Percentiles rank a stretch among this genome's conserved stretches.
phyloP scores from a whole-genome alignment of 306 rosid genomes.

The Fragaria ananassa region DNA sequence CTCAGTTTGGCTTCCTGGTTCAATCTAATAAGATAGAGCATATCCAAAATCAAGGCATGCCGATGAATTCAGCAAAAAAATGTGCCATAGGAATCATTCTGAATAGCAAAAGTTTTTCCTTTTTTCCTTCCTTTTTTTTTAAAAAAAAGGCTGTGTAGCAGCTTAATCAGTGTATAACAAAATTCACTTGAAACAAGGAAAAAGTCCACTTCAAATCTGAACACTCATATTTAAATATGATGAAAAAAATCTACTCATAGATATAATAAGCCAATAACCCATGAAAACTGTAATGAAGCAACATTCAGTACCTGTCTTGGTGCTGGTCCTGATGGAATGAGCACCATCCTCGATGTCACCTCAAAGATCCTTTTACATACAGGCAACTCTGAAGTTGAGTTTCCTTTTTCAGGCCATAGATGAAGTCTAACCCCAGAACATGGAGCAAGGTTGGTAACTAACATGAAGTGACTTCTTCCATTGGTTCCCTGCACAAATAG shows the following conservation, averaged over 20 bases:
- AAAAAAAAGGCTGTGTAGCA: neutral
- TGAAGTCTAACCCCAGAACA: constrained; percentile 97
- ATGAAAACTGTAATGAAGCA: neutral
- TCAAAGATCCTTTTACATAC: constrained; percentile 59
- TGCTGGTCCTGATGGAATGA: constrained; percentile 96
- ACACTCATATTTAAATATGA: constrained; percentile 10
- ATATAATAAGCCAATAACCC: neutral
- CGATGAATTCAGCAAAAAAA: constrained; percentile 24
- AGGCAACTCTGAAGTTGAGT: constrained; percentile 56
- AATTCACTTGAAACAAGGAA: constrained; percentile 20
- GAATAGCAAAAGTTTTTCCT: neutral
- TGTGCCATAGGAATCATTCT: constrained; percentile 16
- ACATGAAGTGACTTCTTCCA: constrained; percentile 82
- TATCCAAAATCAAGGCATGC: constrained; percentile 25
- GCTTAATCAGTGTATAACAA: constrained; percentile 3
- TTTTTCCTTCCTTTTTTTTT: too few relatives aligned
- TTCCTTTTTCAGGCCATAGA: constrained; percentile 88
- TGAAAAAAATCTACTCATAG: constrained; percentile 5
- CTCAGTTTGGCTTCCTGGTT: constrained; percentile 98
- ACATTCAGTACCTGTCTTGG: constrained; percentile 70
- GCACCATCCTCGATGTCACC: constrained; percentile 91
- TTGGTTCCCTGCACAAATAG: constrained; percentile 65
- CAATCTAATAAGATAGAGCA: constrained; percentile 55
- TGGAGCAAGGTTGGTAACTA: constrained; percentile 92
- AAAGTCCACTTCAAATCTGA: constrained; percentile 14